These are phyloP conservation scores for Mikania micrantha DNA, from an alignment of 129 eudicot species.

Conservation along the genomic window DNA sequence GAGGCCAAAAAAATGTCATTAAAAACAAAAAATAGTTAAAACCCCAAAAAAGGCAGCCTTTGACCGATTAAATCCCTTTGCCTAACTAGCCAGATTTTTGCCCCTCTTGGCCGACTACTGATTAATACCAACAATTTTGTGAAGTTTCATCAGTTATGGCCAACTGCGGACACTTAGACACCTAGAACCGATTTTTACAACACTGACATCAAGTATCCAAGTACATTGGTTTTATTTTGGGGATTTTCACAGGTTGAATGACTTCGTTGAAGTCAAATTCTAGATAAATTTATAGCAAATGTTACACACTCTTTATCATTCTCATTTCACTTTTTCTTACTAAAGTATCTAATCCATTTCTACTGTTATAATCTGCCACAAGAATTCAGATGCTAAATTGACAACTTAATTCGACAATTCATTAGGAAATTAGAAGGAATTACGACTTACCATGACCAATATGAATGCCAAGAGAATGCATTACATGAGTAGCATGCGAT, in stretches of 20 bases:
- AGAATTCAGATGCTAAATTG: not conserved
- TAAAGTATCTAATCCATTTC: not conserved
- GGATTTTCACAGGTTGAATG: not conserved
- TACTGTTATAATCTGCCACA: not conserved
- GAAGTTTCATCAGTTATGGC: no score
- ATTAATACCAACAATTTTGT: no score
- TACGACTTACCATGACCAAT: constrained; percentile 56
- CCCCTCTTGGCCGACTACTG: no score
- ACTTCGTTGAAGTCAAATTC: not conserved
- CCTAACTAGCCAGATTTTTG: no score
- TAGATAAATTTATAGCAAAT: not conserved
- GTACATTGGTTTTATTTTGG: not conserved
- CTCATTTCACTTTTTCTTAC: not conserved
- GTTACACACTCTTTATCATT: not conserved
- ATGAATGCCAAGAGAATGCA: constrained; percentile 79
- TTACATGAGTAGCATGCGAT: constrained; percentile 74
- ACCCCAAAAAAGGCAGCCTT: no score
- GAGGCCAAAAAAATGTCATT: no score
- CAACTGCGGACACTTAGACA: no score
- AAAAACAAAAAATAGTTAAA: no score
- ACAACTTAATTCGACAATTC: not conserved
- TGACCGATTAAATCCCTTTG: no score
- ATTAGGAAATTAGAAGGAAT: not conserved
- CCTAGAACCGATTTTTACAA: no score
- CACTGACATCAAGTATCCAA: not conserved